A percentile compares a stretch with the other conserved stretches of the same genome.
These are phyloP conservation scores for Coniochaeta pulveracea DNA, from an alignment of 2,329 filamentous ascomycete genomes.

Conservation along the genomic window DNA sequence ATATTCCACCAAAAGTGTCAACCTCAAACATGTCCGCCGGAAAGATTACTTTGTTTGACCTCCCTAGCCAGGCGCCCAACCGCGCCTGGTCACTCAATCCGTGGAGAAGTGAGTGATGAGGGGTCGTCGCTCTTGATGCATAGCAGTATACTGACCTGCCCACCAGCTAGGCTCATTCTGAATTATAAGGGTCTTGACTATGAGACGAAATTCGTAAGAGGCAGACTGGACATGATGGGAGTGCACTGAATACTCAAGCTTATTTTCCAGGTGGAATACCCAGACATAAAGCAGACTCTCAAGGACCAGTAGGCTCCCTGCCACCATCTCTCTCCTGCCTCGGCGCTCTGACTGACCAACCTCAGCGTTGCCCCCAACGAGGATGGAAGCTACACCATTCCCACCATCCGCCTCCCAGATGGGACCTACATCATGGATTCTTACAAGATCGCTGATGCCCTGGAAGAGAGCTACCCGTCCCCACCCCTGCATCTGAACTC, in stretches of 20 bases:
- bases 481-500: conserved; percentile 48
- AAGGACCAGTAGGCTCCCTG: conserved; percentile 32
- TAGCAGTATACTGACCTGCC: conserved; percentile 7
- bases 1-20: too few relatives aligned
- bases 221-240: neutral
- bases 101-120: conserved; percentile 48
- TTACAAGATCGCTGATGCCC: conserved; percentile 40
- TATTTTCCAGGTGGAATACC: conserved; percentile 44
- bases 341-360: conserved; percentile 3
- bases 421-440: conserved; percentile 55
- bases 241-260: neutral
- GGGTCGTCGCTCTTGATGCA: neutral
- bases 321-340: neutral
- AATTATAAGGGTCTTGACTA: conserved; percentile 61
- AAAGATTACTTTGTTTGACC: conserved; percentile 47
- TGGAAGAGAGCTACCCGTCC: conserved; percentile 47
- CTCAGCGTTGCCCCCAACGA: conserved; percentile 32
- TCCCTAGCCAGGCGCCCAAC: conserved; percentile 40
- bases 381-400: conserved; percentile 37
- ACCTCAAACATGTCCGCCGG: conserved; percentile 17
- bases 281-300: conserved; percentile 46
- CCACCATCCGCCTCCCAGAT: conserved; percentile 42
- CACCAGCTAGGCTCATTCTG: conserved; percentile 48
- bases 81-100: conserved; percentile 55
- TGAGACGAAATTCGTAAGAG: conserved; percentile 48